A percentile compares a stretch with the other conserved stretches of the same genome.
phyloP scores from a whole-genome alignment of 2,329 filamentous ascomycete species.

The Pseudogymnoascus sp. region DNA sequence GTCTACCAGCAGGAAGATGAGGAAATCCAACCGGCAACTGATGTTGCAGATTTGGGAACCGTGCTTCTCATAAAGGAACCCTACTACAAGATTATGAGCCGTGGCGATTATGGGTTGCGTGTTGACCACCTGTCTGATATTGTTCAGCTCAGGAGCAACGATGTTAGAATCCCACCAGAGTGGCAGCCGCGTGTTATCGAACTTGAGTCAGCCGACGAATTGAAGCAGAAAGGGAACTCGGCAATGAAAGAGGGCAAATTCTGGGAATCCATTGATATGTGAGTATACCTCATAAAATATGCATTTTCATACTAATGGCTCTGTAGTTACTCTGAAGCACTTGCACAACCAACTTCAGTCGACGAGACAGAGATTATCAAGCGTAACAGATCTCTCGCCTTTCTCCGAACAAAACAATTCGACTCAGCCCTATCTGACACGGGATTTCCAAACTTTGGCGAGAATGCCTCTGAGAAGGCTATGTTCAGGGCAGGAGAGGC shows the following conservation, averaged over 20 bases:
- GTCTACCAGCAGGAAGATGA: constrained; percentile 33
- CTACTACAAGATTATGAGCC: constrained; percentile 36
- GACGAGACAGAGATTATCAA: constrained; percentile 21
- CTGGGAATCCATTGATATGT: constrained; percentile 15
- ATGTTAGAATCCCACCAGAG: constrained; percentile 32
- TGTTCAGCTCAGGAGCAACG: constrained; percentile 28
- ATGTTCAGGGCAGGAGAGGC: constrained; percentile 31
- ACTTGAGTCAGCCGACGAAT: constrained; percentile 2
- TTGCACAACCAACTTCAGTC: constrained; percentile 22
- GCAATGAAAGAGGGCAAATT: constrained; percentile 20
- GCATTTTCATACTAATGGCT: constrained; percentile 24
- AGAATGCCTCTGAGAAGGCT: constrained; percentile 28
- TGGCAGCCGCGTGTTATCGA: constrained; percentile 31
- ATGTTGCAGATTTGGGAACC: constrained; percentile 21
- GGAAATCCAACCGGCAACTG: constrained; percentile 30
- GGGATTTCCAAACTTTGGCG: constrained; percentile 21
- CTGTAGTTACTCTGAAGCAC: constrained; percentile 13
- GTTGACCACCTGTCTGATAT: constrained; percentile 47
- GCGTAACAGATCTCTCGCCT: constrained; percentile 31
- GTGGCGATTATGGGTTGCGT: constrained; percentile 36
- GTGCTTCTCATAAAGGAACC: constrained; percentile 45
- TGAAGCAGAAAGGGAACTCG: constrained; percentile 18
- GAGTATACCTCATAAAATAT: constrained; percentile 20
- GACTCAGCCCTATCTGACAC: constrained; percentile 30
- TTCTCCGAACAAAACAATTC: constrained; percentile 25